Evolutionary conservation across 2,329 filamentous ascomycete species (phyloP).

Genomic region (Claviceps cyperi): DNA sequence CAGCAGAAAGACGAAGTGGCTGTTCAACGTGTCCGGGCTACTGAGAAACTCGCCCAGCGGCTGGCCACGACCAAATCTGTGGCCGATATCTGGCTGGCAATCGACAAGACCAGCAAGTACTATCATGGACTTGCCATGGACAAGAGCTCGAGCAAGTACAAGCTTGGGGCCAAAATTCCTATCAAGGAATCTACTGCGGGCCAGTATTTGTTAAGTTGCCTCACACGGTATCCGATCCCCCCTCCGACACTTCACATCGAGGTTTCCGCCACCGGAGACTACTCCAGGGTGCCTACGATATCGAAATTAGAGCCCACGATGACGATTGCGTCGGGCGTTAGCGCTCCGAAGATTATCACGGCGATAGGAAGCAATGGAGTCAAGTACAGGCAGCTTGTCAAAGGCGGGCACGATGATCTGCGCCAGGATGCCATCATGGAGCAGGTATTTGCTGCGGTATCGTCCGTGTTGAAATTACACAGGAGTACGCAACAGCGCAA

Average conservation of each 20-base stretch:
- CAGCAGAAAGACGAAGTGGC: slow-evolving; percentile 62
- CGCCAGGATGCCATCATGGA: slow-evolving; percentile 98
- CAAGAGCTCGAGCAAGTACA: slow-evolving; percentile 49
- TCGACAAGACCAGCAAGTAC: slow-evolving; percentile 58
- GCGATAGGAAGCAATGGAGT: slow-evolving; percentile 63
- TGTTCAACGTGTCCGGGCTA: slow-evolving; percentile 58
- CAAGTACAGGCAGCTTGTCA: slow-evolving; percentile 80
- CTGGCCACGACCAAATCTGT: slow-evolving; percentile 39
- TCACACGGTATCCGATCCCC: slow-evolving; percentile 57
- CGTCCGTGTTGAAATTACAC: slow-evolving; percentile 73
- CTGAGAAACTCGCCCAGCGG: slow-evolving; percentile 49
- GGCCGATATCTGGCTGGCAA: slow-evolving; percentile 49
- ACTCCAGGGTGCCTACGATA: slow-evolving; percentile 63
- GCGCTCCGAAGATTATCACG: slow-evolving; percentile 85
- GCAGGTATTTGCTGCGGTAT: slow-evolving; percentile 95
- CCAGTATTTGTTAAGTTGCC: slow-evolving; percentile 43
- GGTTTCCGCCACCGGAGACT: slow-evolving; percentile 58
- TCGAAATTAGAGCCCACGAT: slow-evolving; percentile 59
- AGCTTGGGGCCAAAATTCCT: slow-evolving; percentile 48
- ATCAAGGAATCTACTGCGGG: slow-evolving; percentile 52
- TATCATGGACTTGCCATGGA: slow-evolving; percentile 53
- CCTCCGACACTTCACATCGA: slow-evolving; percentile 81
- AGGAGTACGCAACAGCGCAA: slow-evolving; percentile 76
- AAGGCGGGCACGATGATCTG: slow-evolving; percentile 89
- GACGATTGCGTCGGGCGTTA: slow-evolving; percentile 77